Conservation (phyloP, 805 yeast genomes). For the Cephaloascus albidus region DNA sequence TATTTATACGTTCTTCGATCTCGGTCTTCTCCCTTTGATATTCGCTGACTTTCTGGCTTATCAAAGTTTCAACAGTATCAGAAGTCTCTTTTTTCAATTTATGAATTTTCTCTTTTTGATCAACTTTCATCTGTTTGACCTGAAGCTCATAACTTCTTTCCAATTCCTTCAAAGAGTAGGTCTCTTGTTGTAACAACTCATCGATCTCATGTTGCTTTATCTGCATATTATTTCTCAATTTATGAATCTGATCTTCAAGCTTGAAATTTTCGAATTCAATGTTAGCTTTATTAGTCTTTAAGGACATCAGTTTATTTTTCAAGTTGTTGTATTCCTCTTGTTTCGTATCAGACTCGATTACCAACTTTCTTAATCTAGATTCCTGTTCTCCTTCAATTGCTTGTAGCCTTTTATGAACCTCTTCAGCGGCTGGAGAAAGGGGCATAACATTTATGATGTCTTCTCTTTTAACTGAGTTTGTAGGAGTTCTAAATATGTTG, state of each 20-base stretch:
- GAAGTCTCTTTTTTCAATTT: conserved; percentile 17
- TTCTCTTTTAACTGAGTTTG: not conserved
- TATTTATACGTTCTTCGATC: conserved; percentile 2
- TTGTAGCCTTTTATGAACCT: conserved; percentile 2
- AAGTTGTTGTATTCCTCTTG: conserved; percentile 9
- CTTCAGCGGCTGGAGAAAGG: not conserved
- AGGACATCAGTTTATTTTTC: conserved; percentile 13
- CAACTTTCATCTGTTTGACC: conserved; percentile 11
- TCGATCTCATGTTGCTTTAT: conserved; percentile 1
- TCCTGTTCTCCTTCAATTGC: conserved; percentile 8
- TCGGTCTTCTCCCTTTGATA: conserved; percentile 17
- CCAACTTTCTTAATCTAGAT: conserved; percentile 3
- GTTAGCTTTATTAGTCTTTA: conserved; percentile 26
- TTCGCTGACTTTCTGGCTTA: conserved; percentile 20
- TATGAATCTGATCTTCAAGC: conserved; percentile 24
- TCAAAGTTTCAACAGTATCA: conserved; percentile 25
- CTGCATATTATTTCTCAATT: conserved; percentile 20
- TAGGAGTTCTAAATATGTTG: not conserved
- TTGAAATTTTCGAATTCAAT: conserved; percentile 26
- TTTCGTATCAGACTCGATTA: conserved; percentile 5
- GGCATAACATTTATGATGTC: not conserved
- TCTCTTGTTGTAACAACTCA: not conserved
- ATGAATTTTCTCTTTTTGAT: conserved; percentile 11
- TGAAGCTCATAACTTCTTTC: conserved; percentile 14
- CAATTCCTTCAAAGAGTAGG: conserved; percentile 12